Base-by-base conservation (phyloP, 495 filamentous ascomycete species). In the Hypoxylon fragiforme region DNA sequence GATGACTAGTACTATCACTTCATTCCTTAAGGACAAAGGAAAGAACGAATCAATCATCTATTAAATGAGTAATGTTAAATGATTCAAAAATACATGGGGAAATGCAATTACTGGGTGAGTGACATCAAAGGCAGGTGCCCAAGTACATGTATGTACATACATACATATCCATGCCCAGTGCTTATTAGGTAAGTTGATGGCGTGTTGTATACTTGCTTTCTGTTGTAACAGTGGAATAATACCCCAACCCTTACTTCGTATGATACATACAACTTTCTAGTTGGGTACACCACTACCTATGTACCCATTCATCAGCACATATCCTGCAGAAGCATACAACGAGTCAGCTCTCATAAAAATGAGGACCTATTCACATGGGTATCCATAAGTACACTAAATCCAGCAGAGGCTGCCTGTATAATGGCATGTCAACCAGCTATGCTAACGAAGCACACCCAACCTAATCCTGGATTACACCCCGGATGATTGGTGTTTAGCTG, bases 181-280 rank as follows among this genome's bases (percentile, higher is more conserved):
- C n/a, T n/a, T n/a, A 4, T n/a, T n/a, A n/a, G n/a, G n/a, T n/a
- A n/a, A n/a, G n/a, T n/a, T n/a, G n/a, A n/a, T n/a, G n/a, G n/a
- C n/a, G n/a, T n/a, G n/a, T n/a, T n/a, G n/a, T n/a, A n/a, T n/a
- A 2, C 35, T 15, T 34, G 41, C 26, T 36, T 50, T 37, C 42
- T 54, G 34, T 34, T 24, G 48, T 41, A 41, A 44, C 26, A 28
- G 20, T 13, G 18, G 18, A 16, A 43, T 48, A 28, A 49, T 57
- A 57, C 53, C 40, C 53, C 53, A 57, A 60, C 49, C 46, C 50
- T 32, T 48, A 53, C 32, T 36, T 19, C 24, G 26, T 40, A 54
- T 41, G 38, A 18, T 9, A 40, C 26, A 50, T n/a, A n/a, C n/a
- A n/a, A n/a, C n/a, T n/a, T n/a, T n/a, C n/a, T n/a, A n/a, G n/a